phyloP scores from a whole-genome alignment of 345 rosid genomes.

The Ceriops tagal region DNA sequence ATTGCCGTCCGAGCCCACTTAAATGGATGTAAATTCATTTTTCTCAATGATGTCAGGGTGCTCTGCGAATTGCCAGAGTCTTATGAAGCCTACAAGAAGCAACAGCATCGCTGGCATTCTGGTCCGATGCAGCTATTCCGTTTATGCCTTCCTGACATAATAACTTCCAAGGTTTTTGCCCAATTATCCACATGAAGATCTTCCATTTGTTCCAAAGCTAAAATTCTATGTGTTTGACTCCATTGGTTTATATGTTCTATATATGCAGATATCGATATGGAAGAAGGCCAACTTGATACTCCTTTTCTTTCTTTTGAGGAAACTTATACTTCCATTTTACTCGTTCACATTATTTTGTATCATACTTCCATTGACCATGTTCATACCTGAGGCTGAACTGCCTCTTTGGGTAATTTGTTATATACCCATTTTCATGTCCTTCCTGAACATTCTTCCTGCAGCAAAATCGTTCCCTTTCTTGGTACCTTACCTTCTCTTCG shows the following conservation, averaged over 20 bases:
- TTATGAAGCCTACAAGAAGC: constrained; percentile 86
- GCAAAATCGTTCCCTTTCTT: constrained; percentile 88
- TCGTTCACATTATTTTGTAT: constrained; percentile 91
- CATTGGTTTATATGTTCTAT: constrained; percentile 1
- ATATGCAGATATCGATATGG: constrained; percentile 54
- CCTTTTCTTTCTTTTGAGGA: constrained; percentile 83
- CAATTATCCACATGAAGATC: background rate
- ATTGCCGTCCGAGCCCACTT: constrained; percentile 89
- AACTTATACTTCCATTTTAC: constrained; percentile 84
- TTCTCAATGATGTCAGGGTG: constrained; percentile 72
- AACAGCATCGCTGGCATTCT: constrained; percentile 91
- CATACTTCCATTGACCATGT: constrained; percentile 90
- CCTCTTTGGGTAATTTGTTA: constrained; percentile 91
- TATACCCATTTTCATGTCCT: constrained; percentile 71
- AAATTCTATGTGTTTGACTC: background rate
- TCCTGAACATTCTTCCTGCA: constrained; percentile 72
- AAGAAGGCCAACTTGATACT: constrained; percentile 77
- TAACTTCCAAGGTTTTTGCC: constrained; percentile 60
- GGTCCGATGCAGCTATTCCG: constrained; percentile 96
- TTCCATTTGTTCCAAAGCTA: background rate
- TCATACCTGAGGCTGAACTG: constrained; percentile 81
- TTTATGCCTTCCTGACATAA: constrained; percentile 66
- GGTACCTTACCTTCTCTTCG: constrained; percentile 80
- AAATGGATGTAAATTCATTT: constrained; percentile 80
- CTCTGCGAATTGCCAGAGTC: constrained; percentile 82